Conservation (phyloP, 495 filamentous ascomycete species). For the Mytilinidion resinicola region DNA sequence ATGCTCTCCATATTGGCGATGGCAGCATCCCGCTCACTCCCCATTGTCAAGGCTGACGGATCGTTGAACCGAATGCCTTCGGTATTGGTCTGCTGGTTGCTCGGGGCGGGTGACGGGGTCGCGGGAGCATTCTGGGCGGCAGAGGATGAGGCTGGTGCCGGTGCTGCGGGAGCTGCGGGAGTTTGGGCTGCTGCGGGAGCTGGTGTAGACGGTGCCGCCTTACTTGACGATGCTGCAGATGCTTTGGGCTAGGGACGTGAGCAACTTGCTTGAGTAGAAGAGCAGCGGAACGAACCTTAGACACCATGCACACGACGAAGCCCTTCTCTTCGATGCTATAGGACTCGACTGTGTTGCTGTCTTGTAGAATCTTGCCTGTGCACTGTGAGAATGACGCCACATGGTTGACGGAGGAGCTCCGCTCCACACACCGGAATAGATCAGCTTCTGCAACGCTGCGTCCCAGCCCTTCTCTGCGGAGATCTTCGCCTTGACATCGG, state of each 20-base stretch:
- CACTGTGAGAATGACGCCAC: not conserved
- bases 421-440: constrained; percentile 82
- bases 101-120: constrained; percentile 66
- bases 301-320: constrained; percentile 94
- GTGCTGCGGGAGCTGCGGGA: constrained; percentile 57
- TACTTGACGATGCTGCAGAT: constrained; percentile 51
- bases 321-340: constrained; percentile 99
- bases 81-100: constrained; percentile 42
- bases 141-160: constrained; percentile 56
- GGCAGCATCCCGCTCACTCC: constrained; percentile 71
- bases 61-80: constrained; percentile 55
- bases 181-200: constrained; percentile 58
- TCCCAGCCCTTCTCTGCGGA: constrained; percentile 87
- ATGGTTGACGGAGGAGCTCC: too few species aligned
- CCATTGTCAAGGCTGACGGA: constrained; percentile 77
- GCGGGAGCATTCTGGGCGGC: constrained; percentile 53
- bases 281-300: constrained; percentile 60
- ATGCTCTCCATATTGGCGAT: constrained; percentile 95
- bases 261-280: not conserved
- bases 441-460: constrained; percentile 79
- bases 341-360: constrained; percentile 89
- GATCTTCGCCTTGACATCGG: constrained; percentile 84
- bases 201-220: constrained; percentile 56
- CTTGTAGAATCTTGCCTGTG: constrained; percentile 92
- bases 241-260: constrained; percentile 54